Evolutionary conservation across 495 filamentous ascomycete species (phyloP), one percentile per base, ranked within the genome.

Genomic region (Daldinia bambusicola): DNA sequence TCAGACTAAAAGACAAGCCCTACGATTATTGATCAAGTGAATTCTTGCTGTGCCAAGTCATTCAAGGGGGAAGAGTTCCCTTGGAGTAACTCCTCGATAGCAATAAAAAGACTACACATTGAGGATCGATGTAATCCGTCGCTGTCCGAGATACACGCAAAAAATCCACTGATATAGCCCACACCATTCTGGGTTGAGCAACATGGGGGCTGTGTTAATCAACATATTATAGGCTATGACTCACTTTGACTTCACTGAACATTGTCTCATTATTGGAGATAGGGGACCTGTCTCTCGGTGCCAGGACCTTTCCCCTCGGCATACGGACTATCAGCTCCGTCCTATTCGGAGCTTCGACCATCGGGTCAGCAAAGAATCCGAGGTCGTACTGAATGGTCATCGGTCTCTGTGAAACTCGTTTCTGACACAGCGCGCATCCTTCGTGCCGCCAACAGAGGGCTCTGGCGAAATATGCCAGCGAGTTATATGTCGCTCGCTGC

Each of bases 341-440:
- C 38, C 45, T 31, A 22, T 43, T 59, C 56, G 61, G 48, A 66
- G 22, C 37, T 61, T 40, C 53, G 22, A 62, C 32, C 26, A 55
- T 68, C 48, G 50, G 65, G 22, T 26, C 10, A 72, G 56, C 41
- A 34, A 40, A 69, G 64, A 43, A 56, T 7, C 56, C 50, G 56
- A 53, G 38, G 41, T 26, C 40, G 32, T 62, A 48, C 36, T 38
- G 60, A 22, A 38, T 61, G 22, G 40, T 57, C 22, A 31, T 66
- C 43, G 45, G 56, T 38, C 43, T 45, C 48, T 55, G 43, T 52
- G 55, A 51, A 61, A 34, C 34, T 52, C 38, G 56, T 36, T 32
- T 38, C 51, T 62, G 56, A 62, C 16, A 13, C 48, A 52, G n/a
- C 41, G 41, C 12, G 26, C 20, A 4, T 18, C 61, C 34, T 8